Conservation (phyloP, 306 rosid species). For the Lagenaria siceraria region DNA sequence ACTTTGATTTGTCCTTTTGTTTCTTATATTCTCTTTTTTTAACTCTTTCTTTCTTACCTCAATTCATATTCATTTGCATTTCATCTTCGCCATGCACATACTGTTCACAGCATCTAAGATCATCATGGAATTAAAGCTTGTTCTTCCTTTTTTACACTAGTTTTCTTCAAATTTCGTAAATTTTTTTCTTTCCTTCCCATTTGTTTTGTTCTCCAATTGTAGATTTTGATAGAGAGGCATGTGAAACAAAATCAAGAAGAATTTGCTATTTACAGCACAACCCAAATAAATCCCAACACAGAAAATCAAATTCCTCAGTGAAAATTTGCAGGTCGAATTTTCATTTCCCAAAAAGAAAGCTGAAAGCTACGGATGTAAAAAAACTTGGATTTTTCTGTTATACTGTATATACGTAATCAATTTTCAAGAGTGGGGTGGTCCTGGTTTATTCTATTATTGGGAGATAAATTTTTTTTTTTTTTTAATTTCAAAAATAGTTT, state of each 20-base stretch:
- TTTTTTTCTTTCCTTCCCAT: background rate
- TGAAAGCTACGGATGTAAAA: background rate
- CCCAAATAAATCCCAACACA: background rate
- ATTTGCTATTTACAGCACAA: background rate
- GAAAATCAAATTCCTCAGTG: background rate
- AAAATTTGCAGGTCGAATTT: background rate
- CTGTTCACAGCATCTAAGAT: too few species aligned
- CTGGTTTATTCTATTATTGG: conserved; percentile 3
- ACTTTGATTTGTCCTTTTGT: background rate
- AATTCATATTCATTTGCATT: background rate
- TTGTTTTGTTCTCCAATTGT: background rate
- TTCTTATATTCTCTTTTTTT: background rate
- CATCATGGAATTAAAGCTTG: background rate
- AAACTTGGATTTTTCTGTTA: background rate
- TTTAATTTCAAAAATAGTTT: background rate
- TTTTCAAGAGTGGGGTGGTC: background rate
- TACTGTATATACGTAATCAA: background rate
- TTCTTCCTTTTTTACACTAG: background rate
- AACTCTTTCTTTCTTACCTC: background rate
- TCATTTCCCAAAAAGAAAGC: background rate
- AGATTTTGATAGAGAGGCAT: background rate
- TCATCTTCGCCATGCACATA: too few species aligned
- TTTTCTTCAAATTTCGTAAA: background rate
- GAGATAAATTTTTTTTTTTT: background rate
- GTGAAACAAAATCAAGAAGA: background rate